These are phyloP conservation scores for Aspergillus piperis DNA, from an alignment of 2,329 filamentous ascomycete genomes.

Conservation along the genomic window DNA sequence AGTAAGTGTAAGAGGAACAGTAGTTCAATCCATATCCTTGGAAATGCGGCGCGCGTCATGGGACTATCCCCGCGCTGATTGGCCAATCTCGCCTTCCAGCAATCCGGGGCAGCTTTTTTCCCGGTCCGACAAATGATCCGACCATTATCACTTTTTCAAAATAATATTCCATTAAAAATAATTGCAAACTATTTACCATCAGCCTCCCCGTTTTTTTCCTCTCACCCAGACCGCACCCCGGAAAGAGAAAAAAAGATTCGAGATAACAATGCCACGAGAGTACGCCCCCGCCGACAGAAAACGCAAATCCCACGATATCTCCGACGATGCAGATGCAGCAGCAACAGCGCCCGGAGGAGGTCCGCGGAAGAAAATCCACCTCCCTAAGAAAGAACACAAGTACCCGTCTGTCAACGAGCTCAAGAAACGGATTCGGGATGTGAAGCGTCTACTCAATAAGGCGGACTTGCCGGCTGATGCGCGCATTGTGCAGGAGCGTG, in stretches of 20 bases:
- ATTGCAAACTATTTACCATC: background rate
- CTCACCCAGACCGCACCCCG: background rate
- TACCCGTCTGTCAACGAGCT: constrained; percentile 50
- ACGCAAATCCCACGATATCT: constrained; percentile 31
- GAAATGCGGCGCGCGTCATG: constrained; percentile 12
- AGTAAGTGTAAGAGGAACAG: background rate
- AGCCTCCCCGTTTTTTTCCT: background rate
- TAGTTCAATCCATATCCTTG: background rate
- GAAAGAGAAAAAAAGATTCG: no score
- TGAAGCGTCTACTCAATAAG: constrained; percentile 54
- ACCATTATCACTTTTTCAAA: constrained; percentile 12
- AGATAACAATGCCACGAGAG: constrained; percentile 18
- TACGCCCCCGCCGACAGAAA: constrained; percentile 23
- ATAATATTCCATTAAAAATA: background rate
- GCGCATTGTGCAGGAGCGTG: constrained; percentile 61
- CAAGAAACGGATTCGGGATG: constrained; percentile 58
- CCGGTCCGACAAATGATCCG: constrained; percentile 36
- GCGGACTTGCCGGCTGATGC: constrained; percentile 56
- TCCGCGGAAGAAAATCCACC: constrained; percentile 30
- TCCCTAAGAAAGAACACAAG: constrained; percentile 28
- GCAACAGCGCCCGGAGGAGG: background rate
- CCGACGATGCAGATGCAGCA: constrained; percentile 21
- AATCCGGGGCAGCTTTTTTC: constrained; percentile 20
- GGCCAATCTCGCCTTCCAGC: constrained; percentile 13
- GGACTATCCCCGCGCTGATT: constrained; percentile 25